phyloP scores from a whole-genome alignment of 768 basidiomycete genomes.

The Russula olivacea region DNA sequence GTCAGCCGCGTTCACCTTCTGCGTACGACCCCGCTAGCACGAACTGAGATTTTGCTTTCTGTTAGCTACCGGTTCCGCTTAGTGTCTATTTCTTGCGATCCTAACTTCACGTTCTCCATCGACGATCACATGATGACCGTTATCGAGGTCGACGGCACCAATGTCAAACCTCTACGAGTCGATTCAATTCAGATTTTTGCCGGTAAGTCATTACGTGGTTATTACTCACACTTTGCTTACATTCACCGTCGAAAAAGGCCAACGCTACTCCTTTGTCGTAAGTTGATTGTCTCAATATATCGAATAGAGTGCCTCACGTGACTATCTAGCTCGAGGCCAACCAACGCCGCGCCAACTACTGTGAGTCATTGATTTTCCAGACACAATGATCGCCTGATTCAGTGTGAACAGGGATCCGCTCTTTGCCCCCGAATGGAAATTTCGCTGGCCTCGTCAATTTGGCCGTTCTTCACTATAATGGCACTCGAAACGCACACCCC shows the following conservation, averaged over 20 bases:
- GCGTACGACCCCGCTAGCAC: background rate
- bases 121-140: constrained; percentile 22
- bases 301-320: background rate
- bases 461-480: constrained; percentile 27
- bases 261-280: constrained; percentile 26
- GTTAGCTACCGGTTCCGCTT: constrained; percentile 21
- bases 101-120: constrained; percentile 26
- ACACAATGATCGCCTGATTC: background rate
- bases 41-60: background rate
- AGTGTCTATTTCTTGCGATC: constrained; percentile 23
- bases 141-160: constrained; percentile 27
- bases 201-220: background rate
- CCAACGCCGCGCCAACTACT: constrained; percentile 12
- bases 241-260: constrained; percentile 5
- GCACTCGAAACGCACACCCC: constrained; percentile 21
- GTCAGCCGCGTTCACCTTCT: background rate
- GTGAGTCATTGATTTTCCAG: background rate
- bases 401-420: constrained; percentile 10
- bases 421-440: background rate
- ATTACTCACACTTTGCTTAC: background rate
- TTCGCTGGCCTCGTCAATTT: constrained; percentile 9
- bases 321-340: constrained; percentile 13
- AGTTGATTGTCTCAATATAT: background rate
- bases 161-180: constrained; percentile 21
- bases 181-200: constrained; percentile 25